phyloP scores from a whole-genome alignment of 2,329 filamentous ascomycete genomes.

The Curvularia sp. region DNA sequence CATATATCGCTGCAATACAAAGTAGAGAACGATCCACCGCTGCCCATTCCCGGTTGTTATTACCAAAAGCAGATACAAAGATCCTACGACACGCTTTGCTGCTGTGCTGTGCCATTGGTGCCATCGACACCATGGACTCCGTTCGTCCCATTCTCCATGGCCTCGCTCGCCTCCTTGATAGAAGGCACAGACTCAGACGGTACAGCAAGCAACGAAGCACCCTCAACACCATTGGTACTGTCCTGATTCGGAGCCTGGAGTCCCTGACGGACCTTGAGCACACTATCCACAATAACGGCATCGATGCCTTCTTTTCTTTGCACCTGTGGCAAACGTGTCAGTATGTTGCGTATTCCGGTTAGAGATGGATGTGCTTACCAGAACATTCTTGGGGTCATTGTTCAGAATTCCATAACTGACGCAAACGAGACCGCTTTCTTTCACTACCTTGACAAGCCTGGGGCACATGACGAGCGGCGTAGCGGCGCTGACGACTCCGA shows the following conservation, averaged over 20 bases:
- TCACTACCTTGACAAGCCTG: slow-evolving; percentile 87
- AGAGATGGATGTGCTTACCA: slow-evolving; percentile 63
- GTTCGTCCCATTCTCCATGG: background rate
- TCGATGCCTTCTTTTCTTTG: slow-evolving; percentile 97
- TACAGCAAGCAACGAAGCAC: slow-evolving; percentile 14
- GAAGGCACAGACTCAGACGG: slow-evolving; percentile 12
- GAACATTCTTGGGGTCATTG: slow-evolving; percentile 84
- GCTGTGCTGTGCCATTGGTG: background rate
- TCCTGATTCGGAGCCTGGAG: slow-evolving; percentile 63
- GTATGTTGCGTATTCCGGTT: accelerated
- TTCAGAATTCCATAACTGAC: slow-evolving; percentile 93
- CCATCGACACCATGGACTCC: background rate
- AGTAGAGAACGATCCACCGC: slow-evolving; percentile 7
- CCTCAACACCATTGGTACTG: background rate
- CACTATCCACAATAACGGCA: slow-evolving; percentile 95
- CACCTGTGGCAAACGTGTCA: slow-evolving; percentile 59
- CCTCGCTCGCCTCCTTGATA: slow-evolving; percentile 13
- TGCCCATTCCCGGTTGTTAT: slow-evolving; percentile 1
- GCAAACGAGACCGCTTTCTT: slow-evolving; percentile 91
- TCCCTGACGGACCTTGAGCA: slow-evolving; percentile 90
- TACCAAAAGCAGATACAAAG: background rate
- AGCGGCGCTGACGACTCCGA: slow-evolving; percentile 89
- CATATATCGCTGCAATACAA: background rate
- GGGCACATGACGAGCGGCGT: slow-evolving; percentile 90
- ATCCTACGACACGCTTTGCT: background rate